These are phyloP conservation scores for Chaetoscypha palmicola DNA, from an alignment of 2,329 filamentous ascomycete genomes.

Conservation along the genomic window DNA sequence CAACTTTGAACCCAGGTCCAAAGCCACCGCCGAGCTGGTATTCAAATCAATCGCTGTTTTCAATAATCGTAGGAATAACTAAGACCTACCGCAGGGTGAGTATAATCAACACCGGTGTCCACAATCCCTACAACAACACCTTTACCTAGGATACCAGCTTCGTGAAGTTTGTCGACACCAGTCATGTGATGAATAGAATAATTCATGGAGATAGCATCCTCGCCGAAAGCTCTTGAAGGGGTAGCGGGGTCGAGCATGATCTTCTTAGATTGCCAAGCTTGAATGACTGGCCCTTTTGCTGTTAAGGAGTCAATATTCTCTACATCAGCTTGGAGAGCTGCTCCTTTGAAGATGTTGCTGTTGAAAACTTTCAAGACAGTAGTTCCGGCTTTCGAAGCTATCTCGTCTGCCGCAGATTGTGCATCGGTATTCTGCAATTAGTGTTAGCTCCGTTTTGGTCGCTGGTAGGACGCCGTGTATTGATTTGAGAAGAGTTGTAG, in stretches of 20 bases:
- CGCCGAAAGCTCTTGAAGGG: neutral
- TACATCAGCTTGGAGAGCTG: neutral
- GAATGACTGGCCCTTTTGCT: neutral
- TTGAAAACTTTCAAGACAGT: conserved; percentile 1
- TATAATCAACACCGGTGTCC: conserved; percentile 2
- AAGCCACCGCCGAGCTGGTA: conserved; percentile 1
- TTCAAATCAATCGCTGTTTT: too few species aligned
- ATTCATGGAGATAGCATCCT: neutral
- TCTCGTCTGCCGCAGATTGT: neutral
- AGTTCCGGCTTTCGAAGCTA: neutral
- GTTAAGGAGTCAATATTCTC: neutral
- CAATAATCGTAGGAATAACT: too few species aligned
- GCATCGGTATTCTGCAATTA: neutral
- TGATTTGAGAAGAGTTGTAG: neutral
- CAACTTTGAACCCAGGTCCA: conserved; percentile 1
- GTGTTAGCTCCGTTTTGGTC: neutral
- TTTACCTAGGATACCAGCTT: conserved; percentile 1
- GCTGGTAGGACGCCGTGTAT: neutral
- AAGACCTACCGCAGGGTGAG: neutral
- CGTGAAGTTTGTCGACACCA: conserved; percentile 3
- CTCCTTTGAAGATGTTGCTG: conserved; percentile 3
- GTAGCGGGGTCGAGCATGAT: conserved; percentile 1
- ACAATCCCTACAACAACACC: neutral
- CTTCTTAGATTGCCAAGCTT: conserved; percentile 1
- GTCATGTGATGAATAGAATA: conserved; percentile 1